A percentile compares a stretch with the other conserved stretches of the same genome.
These are phyloP conservation scores for Mallotus japonicus DNA, from an alignment of 441 rosid genomes.

Conservation along the genomic window DNA sequence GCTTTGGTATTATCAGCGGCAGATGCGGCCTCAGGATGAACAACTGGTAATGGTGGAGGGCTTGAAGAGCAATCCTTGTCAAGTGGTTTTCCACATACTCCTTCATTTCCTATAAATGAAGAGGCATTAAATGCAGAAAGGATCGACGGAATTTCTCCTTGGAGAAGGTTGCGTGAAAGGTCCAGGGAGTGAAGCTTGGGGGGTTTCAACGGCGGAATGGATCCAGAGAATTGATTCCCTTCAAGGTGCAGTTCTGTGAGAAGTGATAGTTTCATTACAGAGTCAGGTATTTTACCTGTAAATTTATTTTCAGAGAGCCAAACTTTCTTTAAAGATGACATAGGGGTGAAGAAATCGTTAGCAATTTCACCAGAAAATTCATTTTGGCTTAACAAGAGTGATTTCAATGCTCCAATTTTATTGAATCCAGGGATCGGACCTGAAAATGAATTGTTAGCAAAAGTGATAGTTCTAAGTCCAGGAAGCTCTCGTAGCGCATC, in stretches of 20 bases:
- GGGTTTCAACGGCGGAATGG: conserved; percentile 43
- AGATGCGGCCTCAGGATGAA: no score
- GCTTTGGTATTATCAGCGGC: conserved; percentile 1
- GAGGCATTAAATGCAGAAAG: conserved; percentile 32
- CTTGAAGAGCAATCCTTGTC: conserved; percentile 31
- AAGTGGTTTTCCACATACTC: conserved; percentile 60
- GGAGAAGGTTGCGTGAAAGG: conserved; percentile 59
- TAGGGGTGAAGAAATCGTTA: conserved; percentile 43
- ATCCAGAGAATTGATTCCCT: conserved; percentile 59
- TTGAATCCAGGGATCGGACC: conserved; percentile 69
- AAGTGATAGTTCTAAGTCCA: conserved; percentile 52
- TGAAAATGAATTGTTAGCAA: conserved; percentile 52
- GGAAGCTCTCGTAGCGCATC: conserved; percentile 41
- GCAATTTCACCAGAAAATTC: conserved; percentile 62
- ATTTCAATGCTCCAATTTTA: conserved; percentile 47
- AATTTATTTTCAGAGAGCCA: conserved; percentile 58
- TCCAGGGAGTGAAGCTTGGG: conserved; percentile 41
- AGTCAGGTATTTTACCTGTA: conserved; percentile 59
- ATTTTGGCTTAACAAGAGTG: conserved; percentile 53
- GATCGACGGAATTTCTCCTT: conserved; percentile 60
- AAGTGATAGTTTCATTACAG: conserved; percentile 42
- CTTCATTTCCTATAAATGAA: conserved; percentile 44
- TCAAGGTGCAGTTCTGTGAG: conserved; percentile 69
- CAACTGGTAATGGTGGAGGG: background rate
- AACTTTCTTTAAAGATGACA: conserved; percentile 56